A percentile compares a stretch with the other conserved stretches of the same genome.
phyloP scores from a whole-genome alignment of 768 basidiomycete species.

The Termitomyces sp. region DNA sequence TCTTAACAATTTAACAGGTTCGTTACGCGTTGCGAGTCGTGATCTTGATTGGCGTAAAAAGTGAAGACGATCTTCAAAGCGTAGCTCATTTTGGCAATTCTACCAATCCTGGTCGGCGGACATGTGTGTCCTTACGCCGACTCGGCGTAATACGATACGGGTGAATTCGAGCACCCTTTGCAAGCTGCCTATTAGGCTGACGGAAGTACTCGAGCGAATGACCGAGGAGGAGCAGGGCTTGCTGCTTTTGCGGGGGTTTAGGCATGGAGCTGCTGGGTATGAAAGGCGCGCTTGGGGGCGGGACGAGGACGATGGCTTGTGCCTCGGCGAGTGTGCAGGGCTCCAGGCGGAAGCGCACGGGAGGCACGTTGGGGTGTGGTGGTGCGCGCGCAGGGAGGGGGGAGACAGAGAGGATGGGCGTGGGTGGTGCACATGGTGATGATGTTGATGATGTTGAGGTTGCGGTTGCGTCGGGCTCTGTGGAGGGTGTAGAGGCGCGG shows the following conservation, averaged over 20 bases:
- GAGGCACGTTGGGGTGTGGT: slow-evolving; percentile 11
- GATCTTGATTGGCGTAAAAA: neutral
- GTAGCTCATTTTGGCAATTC: neutral
- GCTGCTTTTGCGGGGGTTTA: slow-evolving; percentile 12
- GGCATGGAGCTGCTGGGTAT: slow-evolving; percentile 16
- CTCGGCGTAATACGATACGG: slow-evolving; percentile 50
- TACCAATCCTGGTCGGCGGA: slow-evolving; percentile 4
- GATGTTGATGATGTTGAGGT: neutral
- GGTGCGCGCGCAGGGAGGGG: slow-evolving; percentile 16
- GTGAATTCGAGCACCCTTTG: slow-evolving; percentile 47
- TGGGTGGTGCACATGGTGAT: slow-evolving; percentile 15
- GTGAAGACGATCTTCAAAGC: neutral
- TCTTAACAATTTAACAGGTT: slow-evolving; percentile 7
- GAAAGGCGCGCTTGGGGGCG: slow-evolving; percentile 25
- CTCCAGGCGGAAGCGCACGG: slow-evolving; percentile 27
- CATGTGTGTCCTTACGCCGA: neutral
- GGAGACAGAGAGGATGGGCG: slow-evolving; percentile 33
- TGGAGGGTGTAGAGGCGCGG: neutral
- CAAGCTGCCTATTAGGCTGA: slow-evolving; percentile 34
- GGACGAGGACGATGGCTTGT: slow-evolving; percentile 47
- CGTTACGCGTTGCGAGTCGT: neutral
- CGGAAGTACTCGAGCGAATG: slow-evolving; percentile 44
- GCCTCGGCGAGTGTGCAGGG: slow-evolving; percentile 52
- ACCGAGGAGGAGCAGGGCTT: slow-evolving; percentile 48
- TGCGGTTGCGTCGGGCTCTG: neutral